Conservation (phyloP, 2,329 filamentous ascomycete genomes). For the Colletotrichum sp. region DNA sequence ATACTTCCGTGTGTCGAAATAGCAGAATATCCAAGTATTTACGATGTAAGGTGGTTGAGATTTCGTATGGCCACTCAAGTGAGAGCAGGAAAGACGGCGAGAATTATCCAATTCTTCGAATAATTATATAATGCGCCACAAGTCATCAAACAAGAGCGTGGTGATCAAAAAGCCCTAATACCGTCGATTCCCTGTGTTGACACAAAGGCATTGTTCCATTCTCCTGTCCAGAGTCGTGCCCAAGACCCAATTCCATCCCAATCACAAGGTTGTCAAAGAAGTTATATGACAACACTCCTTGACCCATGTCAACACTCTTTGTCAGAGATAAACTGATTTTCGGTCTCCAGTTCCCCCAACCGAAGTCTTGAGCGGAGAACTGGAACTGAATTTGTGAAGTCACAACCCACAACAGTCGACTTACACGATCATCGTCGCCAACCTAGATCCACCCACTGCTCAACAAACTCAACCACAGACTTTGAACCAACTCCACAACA, state of each 20-base stretch:
- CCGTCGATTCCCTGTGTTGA: fast-evolving
- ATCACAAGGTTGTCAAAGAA: not conserved
- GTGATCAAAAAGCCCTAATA: no score
- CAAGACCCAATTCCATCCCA: no score
- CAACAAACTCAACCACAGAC: not conserved
- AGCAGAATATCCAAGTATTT: no score
- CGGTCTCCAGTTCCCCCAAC: no score
- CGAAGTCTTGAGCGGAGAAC: no score
- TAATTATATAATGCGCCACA: not conserved
- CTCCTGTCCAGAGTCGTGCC: fast-evolving
- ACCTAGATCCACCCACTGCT: not conserved
- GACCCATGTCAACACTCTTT: not conserved
- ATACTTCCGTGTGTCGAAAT: no score
- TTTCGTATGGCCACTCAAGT: fast-evolving
- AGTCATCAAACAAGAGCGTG: not conserved
- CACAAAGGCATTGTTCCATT: not conserved
- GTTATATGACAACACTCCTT: not conserved
- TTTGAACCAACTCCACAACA: not conserved
- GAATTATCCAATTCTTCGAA: not conserved
- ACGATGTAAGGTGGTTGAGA: no score
- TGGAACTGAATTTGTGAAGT: not conserved
- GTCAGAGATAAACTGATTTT: not conserved
- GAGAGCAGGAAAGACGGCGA: not conserved
- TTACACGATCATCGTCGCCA: not conserved
- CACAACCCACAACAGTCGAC: not conserved